Evolutionary conservation across 345 rosid genomes (phyloP).

Genomic region (Eucalyptus coolabah): DNA sequence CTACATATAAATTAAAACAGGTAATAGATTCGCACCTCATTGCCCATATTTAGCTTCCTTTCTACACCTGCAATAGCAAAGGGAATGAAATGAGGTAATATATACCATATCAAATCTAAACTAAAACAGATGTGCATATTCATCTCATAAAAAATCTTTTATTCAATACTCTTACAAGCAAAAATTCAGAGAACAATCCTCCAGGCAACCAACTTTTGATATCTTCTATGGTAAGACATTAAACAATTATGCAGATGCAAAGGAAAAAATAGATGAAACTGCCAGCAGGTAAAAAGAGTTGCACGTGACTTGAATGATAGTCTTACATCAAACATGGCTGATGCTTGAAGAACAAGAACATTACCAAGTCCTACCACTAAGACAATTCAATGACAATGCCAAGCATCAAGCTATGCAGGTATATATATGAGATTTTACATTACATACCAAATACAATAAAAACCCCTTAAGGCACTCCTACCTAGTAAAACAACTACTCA

Average conservation of each 20-base stretch:
- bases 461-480: not conserved
- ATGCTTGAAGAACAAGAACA: not conserved
- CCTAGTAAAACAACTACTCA: not conserved
- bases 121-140: not conserved
- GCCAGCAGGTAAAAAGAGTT: not conserved
- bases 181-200: not conserved
- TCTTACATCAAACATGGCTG: not conserved
- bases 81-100: not conserved
- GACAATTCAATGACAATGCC: not conserved
- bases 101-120: not conserved
- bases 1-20: not conserved
- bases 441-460: not conserved
- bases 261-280: not conserved
- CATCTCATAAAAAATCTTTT: not conserved
- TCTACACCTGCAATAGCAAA: not conserved
- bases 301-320: not conserved
- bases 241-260: not conserved
- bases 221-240: not conserved
- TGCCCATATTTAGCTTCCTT: not conserved
- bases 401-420: not conserved
- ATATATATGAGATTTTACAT: not conserved
- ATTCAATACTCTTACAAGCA: not conserved
- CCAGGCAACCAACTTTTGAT: not conserved
- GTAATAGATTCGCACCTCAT: not conserved
- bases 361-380: not conserved